Evolutionary conservation across 495 filamentous ascomycete species (phyloP), one percentile per base, ranked within the genome.

Genomic region (Daldinia childiae): DNA sequence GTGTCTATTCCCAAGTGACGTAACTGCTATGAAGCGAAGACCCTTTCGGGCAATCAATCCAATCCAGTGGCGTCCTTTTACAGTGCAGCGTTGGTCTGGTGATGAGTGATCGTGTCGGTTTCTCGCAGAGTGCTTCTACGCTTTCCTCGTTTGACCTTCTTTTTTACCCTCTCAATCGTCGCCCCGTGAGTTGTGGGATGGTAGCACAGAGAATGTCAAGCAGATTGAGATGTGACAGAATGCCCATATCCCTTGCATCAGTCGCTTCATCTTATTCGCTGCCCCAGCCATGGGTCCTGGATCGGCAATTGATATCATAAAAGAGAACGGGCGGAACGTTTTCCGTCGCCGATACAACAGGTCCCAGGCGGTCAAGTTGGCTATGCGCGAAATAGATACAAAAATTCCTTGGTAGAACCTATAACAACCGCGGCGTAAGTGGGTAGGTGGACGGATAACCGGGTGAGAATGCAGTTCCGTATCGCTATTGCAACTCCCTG

Each of bases 291-390:
- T 73, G 71, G 71, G 71, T 73, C 66, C 57, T 54, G 39, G 71
- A 73, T 73, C 71, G 71, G 71, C 71, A 73, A 66, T 73, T 69
- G 71, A 66, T 73, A 73, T 73, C 62, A 69, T 69, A 50, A 66
- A 17, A 66, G 66, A 62, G 62, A 51, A 55, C 66, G 41, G 41
- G 54, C 62, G 71, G 71, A 58, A 73, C 52, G 62, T 59, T 62
- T 69, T 59, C 66, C 66, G 71, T 66, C 62, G 58, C 71, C 57
- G 57, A 73, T 52, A 63, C 52, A 32, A 48, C 43, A 48, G 39
- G 66, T 66, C 58, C 66, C 52, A 73, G 71, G 66, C 62, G 66
- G 66, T 66, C 41, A 73, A 69, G 62, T 30, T 63, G 51, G 29
- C 39, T 63, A 59, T 58, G 66, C 51, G 58, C 51, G 48, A 62